phyloP scores from a whole-genome alignment of 352 stramenopile genomes.

The Globisporangium recalcitrans region DNA sequence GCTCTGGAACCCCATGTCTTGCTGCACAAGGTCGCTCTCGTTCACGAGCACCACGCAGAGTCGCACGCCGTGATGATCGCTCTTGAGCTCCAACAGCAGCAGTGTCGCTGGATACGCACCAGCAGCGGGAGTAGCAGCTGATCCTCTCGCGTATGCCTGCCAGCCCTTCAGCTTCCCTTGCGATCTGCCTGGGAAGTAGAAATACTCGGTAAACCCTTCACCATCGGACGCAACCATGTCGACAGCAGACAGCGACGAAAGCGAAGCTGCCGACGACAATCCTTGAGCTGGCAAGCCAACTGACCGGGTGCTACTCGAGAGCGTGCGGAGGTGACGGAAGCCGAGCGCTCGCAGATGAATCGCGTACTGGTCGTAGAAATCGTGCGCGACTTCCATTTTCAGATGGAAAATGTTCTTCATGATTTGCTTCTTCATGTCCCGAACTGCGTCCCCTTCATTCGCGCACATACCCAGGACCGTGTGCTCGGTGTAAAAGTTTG shows the following conservation, averaged over 20 bases:
- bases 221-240: constrained; percentile 27
- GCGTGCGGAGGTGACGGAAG: constrained; percentile 53
- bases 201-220: constrained; percentile 67
- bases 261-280: constrained; percentile 5
- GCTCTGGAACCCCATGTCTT: constrained; percentile 57
- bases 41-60: constrained; percentile 58
- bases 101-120: constrained; percentile 22
- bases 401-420: constrained; percentile 62
- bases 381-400: constrained; percentile 60
- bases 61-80: constrained; percentile 63
- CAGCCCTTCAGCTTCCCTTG: constrained; percentile 27
- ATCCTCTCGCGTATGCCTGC: constrained; percentile 13
- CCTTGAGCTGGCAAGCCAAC: neutral
- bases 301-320: constrained; percentile 24
- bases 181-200: constrained; percentile 36
- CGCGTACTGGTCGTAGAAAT: constrained; percentile 68
- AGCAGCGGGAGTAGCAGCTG: constrained; percentile 14
- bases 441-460: constrained; percentile 49
- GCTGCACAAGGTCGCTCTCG: constrained; percentile 54
- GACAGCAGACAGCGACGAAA: constrained; percentile 25
- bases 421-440: constrained; percentile 69
- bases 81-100: constrained; percentile 67
- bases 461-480: constrained; percentile 68
- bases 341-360: constrained; percentile 52
- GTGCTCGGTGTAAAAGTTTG: constrained; percentile 74